Conservation (phyloP, 139 green algal species). For the Chlorella vulgaris region DNA sequence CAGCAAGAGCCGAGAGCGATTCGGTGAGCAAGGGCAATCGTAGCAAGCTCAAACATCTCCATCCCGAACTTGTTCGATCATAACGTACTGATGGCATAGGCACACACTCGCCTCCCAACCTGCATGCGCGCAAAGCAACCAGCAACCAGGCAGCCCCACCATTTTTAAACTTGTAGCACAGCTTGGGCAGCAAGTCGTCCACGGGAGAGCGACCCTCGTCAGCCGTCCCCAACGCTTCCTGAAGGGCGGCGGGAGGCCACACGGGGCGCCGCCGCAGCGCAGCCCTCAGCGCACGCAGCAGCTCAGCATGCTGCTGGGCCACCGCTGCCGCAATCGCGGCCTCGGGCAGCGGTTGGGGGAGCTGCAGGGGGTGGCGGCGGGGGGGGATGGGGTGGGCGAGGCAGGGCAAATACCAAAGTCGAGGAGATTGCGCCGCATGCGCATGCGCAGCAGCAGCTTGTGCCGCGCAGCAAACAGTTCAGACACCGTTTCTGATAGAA, state of each 20-base stretch:
- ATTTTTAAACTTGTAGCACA: conserved; percentile 41
- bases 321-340: not conserved
- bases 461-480: too few species aligned
- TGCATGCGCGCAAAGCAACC: not conserved
- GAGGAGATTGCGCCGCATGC: too few species aligned
- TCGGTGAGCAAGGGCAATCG: too few species aligned
- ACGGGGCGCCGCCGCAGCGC: conserved; percentile 27
- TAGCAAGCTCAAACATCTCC: too few species aligned
- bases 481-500: too few species aligned
- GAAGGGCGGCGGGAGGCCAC: not conserved
- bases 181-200: conserved; percentile 21
- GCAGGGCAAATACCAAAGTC: not conserved
- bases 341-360: conserved; percentile 5
- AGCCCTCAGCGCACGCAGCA: conserved; percentile 1
- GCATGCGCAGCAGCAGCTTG: too few species aligned
- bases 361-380: not conserved
- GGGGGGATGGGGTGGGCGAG: not conserved
- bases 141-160: not conserved
- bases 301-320: not conserved
- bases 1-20: too few species aligned
- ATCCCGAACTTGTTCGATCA: too few species aligned
- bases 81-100: too few species aligned
- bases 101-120: too few species aligned
- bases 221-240: not conserved
- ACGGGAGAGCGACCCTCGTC: not conserved